Conservation (phyloP, 2,329 filamentous ascomycete genomes). For the Penicillium thymicola region DNA sequence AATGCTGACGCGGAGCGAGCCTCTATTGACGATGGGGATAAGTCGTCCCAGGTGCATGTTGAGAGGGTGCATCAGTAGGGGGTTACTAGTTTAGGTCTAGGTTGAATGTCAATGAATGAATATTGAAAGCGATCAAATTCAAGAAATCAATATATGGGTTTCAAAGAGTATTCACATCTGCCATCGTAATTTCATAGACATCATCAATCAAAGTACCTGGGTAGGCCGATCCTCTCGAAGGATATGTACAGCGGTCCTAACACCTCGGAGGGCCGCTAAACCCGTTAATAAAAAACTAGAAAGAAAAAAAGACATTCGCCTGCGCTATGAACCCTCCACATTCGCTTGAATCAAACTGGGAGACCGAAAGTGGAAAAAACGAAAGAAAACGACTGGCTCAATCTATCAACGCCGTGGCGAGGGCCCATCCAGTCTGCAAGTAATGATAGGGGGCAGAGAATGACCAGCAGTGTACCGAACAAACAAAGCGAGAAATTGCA, state of each 20-base stretch:
- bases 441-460: background rate
- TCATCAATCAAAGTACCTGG: constrained; percentile 8
- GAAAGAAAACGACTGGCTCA: background rate
- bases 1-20: constrained; percentile 18
- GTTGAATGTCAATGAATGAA: background rate
- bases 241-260: constrained; percentile 4
- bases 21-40: constrained; percentile 4
- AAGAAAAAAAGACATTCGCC: constrained; percentile 8
- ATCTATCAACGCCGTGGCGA: background rate
- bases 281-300: background rate
- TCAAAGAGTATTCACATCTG: constrained; percentile 8
- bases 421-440: background rate
- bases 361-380: constrained; percentile 1
- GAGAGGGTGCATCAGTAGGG: constrained; percentile 6
- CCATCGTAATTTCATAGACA: constrained; percentile 10
- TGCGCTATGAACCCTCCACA: constrained; percentile 15
- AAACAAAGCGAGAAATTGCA: background rate
- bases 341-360: constrained; percentile 4
- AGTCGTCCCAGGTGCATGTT: constrained; percentile 11
- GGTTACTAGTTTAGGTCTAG: background rate
- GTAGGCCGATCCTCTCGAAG: constrained; percentile 1
- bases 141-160: background rate
- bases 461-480: background rate
- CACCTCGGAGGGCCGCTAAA: background rate
- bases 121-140: background rate